Evolutionary conservation across 768 basidiomycete species (phyloP).

Genomic region (Kwoniella heveanensis): DNA sequence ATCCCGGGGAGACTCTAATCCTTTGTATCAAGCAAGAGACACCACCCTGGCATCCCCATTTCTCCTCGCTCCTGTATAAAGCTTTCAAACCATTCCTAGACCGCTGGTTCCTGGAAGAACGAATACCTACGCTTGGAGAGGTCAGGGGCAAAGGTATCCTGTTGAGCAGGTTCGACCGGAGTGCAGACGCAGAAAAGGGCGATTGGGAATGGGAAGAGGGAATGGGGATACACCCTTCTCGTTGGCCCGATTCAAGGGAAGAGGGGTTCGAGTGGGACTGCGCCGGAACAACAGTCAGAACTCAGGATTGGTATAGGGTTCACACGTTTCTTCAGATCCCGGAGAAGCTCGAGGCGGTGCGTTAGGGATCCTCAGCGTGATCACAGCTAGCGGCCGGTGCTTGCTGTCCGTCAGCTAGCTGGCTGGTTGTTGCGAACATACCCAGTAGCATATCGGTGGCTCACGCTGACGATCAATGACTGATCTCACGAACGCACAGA

Average conservation of each 20-base stretch:
- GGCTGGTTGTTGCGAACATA: no score
- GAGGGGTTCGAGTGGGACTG: slow-evolving; percentile 74
- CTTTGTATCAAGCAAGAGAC: slow-evolving; percentile 92
- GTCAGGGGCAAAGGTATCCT: slow-evolving; percentile 82
- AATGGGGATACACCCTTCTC: slow-evolving; percentile 81
- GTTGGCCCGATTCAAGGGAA: slow-evolving; percentile 78
- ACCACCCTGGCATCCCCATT: slow-evolving; percentile 59
- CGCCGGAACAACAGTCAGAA: slow-evolving; percentile 62
- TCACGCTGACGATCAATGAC: no score
- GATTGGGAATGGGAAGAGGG: slow-evolving; percentile 53
- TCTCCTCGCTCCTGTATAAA: slow-evolving; percentile 68
- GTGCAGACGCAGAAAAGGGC: slow-evolving; percentile 51
- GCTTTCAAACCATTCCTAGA: slow-evolving; percentile 61
- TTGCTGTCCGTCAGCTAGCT: no score
- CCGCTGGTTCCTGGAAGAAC: slow-evolving; percentile 78
- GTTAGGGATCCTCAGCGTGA: no score
- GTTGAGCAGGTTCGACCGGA: slow-evolving; percentile 80
- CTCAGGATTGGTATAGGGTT: slow-evolving; percentile 87
- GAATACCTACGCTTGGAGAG: slow-evolving; percentile 77
- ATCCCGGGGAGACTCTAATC: slow-evolving; percentile 72
- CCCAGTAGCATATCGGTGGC: no score
- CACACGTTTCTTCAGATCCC: slow-evolving; percentile 77
- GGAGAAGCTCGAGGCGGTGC: slow-evolving; percentile 67
- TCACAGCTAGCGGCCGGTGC: no score
- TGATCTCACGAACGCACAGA: no score